Conservation (phyloP, 805 yeast species). For the Vanderwaltozyma yarrowii region DNA sequence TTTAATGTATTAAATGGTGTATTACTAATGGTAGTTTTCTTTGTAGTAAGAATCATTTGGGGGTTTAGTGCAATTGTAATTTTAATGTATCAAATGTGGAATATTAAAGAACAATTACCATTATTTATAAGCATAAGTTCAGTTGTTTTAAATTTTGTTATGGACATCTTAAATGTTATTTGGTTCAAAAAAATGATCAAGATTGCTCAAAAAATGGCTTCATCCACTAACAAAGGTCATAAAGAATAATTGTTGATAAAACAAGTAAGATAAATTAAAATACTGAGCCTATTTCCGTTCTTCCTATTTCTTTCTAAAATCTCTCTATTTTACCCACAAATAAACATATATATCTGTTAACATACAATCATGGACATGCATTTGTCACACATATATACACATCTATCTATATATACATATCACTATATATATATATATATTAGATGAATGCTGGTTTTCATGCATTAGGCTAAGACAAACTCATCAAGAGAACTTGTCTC, state of each 20-base stretch:
- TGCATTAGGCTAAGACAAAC: too few species aligned
- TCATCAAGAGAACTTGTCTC: too few species aligned
- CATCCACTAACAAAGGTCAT: neutral
- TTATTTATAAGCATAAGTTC: conserved; percentile 38
- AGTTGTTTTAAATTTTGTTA: conserved; percentile 46
- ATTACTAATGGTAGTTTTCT: conserved; percentile 55
- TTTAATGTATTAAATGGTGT: conserved; percentile 62
- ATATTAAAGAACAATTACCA: conserved; percentile 37
- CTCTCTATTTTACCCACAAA: too few species aligned
- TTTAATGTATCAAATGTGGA: conserved; percentile 38
- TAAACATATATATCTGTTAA: too few species aligned
- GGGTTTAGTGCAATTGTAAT: conserved; percentile 63
- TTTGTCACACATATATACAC: too few species aligned
- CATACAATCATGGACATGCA: too few species aligned
- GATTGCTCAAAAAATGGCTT: conserved; percentile 47
- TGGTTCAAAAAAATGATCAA: conserved; percentile 84
- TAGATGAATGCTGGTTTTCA: too few species aligned
- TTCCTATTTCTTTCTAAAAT: too few species aligned
- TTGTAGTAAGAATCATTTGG: conserved; percentile 71
- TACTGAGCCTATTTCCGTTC: too few species aligned
- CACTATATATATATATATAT: too few species aligned
- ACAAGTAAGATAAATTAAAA: too few species aligned
- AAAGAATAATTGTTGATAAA: neutral
- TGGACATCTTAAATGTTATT: conserved; percentile 57
- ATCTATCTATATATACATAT: too few species aligned